Evolutionary conservation across 805 yeast species (phyloP).

Genomic region (Zygosaccharomyces bailii): DNA sequence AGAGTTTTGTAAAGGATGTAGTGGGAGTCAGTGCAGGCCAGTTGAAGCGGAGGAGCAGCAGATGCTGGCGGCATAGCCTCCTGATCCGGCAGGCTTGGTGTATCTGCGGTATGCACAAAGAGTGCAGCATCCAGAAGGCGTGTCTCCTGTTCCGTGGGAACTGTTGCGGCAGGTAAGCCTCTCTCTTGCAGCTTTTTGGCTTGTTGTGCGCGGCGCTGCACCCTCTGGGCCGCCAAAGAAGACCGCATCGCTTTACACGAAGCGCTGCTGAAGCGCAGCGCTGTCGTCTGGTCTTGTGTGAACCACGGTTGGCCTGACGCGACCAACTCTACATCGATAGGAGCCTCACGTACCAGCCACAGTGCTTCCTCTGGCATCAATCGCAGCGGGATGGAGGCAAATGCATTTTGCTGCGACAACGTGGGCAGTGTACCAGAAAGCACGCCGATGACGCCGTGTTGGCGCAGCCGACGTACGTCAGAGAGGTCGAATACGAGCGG

Average conservation of each 20-base stretch:
- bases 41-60: too few species aligned
- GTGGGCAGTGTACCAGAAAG: constrained; percentile 78
- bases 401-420: constrained; percentile 92
- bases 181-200: constrained; percentile 18
- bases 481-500: constrained; percentile 54
- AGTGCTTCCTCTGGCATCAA: constrained; percentile 69
- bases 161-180: constrained; percentile 15
- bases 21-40: constrained; percentile 9
- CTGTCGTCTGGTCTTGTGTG: constrained; percentile 6
- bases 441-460: constrained; percentile 68
- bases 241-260: constrained; percentile 13
- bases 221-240: constrained; percentile 7
- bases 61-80: background rate
- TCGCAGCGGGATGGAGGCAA: constrained; percentile 77
- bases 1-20: constrained; percentile 39
- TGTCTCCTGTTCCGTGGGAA: constrained; percentile 1
- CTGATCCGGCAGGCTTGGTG: constrained; percentile 8
- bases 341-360: constrained; percentile 51
- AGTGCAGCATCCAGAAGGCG: constrained; percentile 26
- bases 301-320: constrained; percentile 11
- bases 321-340: constrained; percentile 38
- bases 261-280: constrained; percentile 1
- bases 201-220: constrained; percentile 25
- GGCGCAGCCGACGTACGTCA: constrained; percentile 52
- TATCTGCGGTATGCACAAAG: constrained; percentile 24